phyloP scores from a whole-genome alignment of 2,329 filamentous ascomycete genomes.

The Penicillium aurantiogriseum region DNA sequence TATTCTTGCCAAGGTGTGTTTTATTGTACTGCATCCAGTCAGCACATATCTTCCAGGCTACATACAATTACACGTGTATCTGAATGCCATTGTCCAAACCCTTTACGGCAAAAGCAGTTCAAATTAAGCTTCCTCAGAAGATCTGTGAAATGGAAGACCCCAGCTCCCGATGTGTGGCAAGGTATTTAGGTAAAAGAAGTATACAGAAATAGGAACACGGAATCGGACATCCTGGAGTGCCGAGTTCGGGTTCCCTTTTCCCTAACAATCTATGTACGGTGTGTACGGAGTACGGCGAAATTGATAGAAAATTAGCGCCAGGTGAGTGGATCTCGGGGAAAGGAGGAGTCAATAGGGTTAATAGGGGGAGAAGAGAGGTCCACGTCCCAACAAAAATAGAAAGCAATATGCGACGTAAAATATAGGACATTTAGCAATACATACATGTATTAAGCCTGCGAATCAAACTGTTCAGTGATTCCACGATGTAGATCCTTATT shows the following conservation, averaged over 20 bases:
- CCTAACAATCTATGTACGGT: background rate
- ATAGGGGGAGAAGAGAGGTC: background rate
- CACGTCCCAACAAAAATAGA: background rate
- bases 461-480: background rate
- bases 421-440: background rate
- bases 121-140: background rate
- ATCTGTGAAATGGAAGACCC: background rate
- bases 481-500: background rate
- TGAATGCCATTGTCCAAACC: background rate
- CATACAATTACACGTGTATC: background rate
- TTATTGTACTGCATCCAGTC: background rate
- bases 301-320: background rate
- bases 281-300: background rate
- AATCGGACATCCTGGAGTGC: background rate
- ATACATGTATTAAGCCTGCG: background rate
- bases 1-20: background rate
- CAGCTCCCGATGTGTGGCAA: background rate
- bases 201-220: background rate
- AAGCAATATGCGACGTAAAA: background rate
- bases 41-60: background rate
- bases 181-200: background rate
- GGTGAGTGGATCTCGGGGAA: background rate
- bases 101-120: background rate
- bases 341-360: background rate
- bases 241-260: background rate